Evolutionary conservation across 208 protist species (phyloP).

Genomic region (Phytomonas sp.): DNA sequence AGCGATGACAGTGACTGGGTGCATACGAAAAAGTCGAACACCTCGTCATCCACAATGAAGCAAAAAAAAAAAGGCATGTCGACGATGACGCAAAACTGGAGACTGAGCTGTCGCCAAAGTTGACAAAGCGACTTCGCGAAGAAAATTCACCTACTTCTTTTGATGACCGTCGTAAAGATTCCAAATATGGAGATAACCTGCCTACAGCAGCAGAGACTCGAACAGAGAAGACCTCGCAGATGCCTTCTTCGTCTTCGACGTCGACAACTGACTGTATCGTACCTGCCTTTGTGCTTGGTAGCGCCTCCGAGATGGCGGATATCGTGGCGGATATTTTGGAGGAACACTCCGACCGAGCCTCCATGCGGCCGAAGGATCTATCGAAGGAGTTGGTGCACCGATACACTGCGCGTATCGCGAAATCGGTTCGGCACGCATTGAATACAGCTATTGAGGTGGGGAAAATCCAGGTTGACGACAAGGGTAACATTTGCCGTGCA

Average conservation of each 20-base stretch:
- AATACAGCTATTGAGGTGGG: constrained; percentile 29
- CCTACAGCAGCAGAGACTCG: not conserved
- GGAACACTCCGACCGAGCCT: constrained; percentile 13
- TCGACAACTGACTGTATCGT: constrained; percentile 34
- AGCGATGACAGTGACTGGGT: constrained; percentile 43
- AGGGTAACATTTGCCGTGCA: constrained; percentile 22
- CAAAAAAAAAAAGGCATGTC: not conserved
- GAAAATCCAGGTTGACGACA: constrained; percentile 23
- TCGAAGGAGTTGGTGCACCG: constrained; percentile 41
- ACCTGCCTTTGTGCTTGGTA: constrained; percentile 55
- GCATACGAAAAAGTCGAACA: constrained; percentile 16
- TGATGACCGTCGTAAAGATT: not conserved
- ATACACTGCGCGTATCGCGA: constrained; percentile 58
- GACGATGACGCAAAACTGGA: too few species aligned
- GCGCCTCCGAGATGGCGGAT: constrained; percentile 31
- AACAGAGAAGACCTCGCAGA: constrained; percentile 18
- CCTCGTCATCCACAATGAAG: not conserved
- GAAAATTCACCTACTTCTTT: not conserved
- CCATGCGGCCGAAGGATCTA: constrained; percentile 35
- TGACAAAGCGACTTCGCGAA: not conserved
- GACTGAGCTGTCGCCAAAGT: not conserved
- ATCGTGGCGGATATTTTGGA: constrained; percentile 40
- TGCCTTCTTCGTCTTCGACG: constrained; percentile 32
- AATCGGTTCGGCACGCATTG: constrained; percentile 29
- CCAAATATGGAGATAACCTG: not conserved